These are phyloP conservation scores for Citropsis articulata DNA, from an alignment of 345 rosid species.

Conservation along the genomic window DNA sequence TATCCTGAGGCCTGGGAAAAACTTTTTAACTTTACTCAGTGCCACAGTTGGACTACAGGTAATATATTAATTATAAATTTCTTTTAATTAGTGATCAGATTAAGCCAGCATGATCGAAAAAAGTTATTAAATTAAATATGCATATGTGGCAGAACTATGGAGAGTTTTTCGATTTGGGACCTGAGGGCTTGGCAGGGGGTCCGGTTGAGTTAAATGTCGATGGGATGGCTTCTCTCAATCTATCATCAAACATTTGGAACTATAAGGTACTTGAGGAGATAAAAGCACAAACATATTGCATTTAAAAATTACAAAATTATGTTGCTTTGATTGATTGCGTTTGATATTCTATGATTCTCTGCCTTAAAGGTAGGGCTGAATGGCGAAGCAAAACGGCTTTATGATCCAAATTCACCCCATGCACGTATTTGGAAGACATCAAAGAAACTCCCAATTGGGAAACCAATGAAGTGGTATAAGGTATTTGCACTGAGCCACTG, in stretches of 20 bases:
- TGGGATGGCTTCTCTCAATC: background rate
- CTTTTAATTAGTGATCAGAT: background rate
- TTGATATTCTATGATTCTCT: background rate
- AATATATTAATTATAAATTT: background rate
- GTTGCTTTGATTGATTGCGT: background rate
- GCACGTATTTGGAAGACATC: background rate
- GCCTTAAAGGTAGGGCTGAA: slow-evolving; percentile 18
- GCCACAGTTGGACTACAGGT: slow-evolving; percentile 36
- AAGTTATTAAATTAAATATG: background rate
- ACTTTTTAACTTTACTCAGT: slow-evolving; percentile 25
- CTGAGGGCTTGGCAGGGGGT: slow-evolving; percentile 26
- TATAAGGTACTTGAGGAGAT: slow-evolving; percentile 4
- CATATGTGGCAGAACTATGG: slow-evolving; percentile 33
- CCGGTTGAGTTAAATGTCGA: slow-evolving; percentile 28
- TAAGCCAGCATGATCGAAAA: too few relatives aligned
- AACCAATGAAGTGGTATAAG: slow-evolving; percentile 44
- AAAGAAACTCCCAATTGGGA: slow-evolving; percentile 14
- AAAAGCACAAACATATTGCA: background rate
- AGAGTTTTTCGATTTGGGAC: slow-evolving; percentile 14
- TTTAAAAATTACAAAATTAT: too few relatives aligned
- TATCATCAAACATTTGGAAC: slow-evolving; percentile 21
- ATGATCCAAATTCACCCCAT: background rate
- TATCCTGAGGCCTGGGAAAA: slow-evolving; percentile 16
- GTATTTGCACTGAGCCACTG: background rate
- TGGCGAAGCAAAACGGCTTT: slow-evolving; percentile 25